Evolutionary conservation across 768 basidiomycete species (phyloP).

Genomic region (Leccinum ochraceum): DNA sequence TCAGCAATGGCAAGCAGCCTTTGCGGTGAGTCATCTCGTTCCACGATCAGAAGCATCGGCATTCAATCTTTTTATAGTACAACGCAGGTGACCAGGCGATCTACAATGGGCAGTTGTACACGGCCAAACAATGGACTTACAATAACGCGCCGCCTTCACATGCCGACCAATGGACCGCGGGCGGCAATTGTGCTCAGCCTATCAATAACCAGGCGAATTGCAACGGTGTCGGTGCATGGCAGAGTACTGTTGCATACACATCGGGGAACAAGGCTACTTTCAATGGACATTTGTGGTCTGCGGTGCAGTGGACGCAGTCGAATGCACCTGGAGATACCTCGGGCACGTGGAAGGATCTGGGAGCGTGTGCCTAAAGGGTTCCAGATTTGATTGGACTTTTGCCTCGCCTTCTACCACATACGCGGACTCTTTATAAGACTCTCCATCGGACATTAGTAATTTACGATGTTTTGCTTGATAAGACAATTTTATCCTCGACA

Average conservation of each 20-base stretch:
- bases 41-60: fast-evolving
- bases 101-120: slow-evolving; percentile 22
- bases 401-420: neutral
- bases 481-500: neutral
- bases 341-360: slow-evolving; percentile 27
- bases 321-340: slow-evolving; percentile 28
- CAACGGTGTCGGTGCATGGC: slow-evolving; percentile 23
- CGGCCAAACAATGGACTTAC: slow-evolving; percentile 29
- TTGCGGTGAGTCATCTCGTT: slow-evolving; percentile 17
- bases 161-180: slow-evolving; percentile 19
- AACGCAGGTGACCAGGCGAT: slow-evolving; percentile 24
- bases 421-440: neutral
- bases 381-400: neutral
- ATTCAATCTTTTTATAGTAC: slow-evolving; percentile 22
- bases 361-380: slow-evolving; percentile 18
- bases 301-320: slow-evolving; percentile 25
- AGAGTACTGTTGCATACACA: slow-evolving; percentile 15
- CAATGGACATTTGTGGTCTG: slow-evolving; percentile 20
- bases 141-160: slow-evolving; percentile 19
- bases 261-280: slow-evolving; percentile 20
- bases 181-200: slow-evolving; percentile 19
- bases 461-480: neutral
- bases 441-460: neutral
- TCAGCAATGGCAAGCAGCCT: slow-evolving; percentile 25
- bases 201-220: slow-evolving; percentile 27